Base-by-base conservation (phyloP, 1,139 yeast genomes). In the Geotrichum europaeum region DNA sequence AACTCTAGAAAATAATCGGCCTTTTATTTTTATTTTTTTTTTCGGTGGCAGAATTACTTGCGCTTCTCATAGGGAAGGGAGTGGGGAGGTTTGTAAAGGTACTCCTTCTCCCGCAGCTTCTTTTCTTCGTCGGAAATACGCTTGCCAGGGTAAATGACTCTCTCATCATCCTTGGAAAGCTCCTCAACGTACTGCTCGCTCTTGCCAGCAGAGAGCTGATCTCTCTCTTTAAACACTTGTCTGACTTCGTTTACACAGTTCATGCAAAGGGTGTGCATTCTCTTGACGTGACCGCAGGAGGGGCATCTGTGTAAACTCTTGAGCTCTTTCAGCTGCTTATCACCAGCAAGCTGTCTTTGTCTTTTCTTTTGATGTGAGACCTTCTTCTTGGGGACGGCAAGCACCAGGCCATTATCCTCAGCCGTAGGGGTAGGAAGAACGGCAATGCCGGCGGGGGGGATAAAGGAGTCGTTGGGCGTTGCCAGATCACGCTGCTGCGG, bases 361-460 rank as follows among this genome's bases (percentile, higher is more conserved):
- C 98, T 85, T 71, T 89, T 87, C 75, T 90, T 88, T 76, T 84
- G 84, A 72, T 89, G 89, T 9, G 98, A 90, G 13, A 84, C 85
- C 75, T 90, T 91, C 83, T 92, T 91, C 79, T 94, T 94, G 61
- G 99, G 98, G 2, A 85, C 97, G 2, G 99, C 98, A 66, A 79
- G 79, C 63, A 89, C 78, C 49, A 89, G 81, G 25, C 96, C 96
- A 66, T 84, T 80, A 68, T 66, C 64, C 30, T 58, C 60, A 28
- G 49, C 54, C 5, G 58, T 28, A 20, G 62, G 60, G n/a, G 62
- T 57, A 24, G 62, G 60, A 49, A 58, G 43, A 15, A 57, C 28
- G 10, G 61, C 34, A 47, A 59, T 56, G 13, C 61, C 61, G 20
- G 55, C 61, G 12, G 40, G 59, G 18, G 58, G 51, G 20, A 53